Conservation (phyloP, 345 rosid genomes). For the Heritiera fomes region DNA sequence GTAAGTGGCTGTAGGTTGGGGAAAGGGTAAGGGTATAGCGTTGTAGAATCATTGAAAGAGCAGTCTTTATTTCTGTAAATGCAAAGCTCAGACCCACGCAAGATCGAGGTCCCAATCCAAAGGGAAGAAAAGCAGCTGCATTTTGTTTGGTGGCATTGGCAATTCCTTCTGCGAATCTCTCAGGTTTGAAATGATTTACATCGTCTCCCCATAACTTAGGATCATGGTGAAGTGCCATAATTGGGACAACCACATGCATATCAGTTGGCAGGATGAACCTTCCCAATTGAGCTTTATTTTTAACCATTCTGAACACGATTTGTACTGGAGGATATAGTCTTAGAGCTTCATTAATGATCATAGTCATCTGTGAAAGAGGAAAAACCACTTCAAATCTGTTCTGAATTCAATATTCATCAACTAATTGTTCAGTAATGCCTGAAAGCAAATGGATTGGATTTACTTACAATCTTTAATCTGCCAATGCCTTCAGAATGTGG, state of each 20-base stretch:
- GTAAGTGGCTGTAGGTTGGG: not conserved
- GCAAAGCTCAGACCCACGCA: conserved; percentile 43
- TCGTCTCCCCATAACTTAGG: conserved; percentile 46
- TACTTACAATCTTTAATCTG: not conserved
- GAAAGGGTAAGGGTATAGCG: conserved; percentile 22
- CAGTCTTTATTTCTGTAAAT: conserved; percentile 34
- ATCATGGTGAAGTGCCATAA: conserved; percentile 33
- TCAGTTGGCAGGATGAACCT: conserved; percentile 33
- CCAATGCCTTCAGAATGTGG: not conserved
- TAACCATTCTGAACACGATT: conserved; percentile 10
- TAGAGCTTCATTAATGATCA: conserved; percentile 33
- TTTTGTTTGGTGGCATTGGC: conserved; percentile 45
- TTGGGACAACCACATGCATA: conserved; percentile 15
- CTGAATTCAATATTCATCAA: not conserved
- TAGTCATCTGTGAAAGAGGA: conserved; percentile 21
- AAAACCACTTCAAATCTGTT: not conserved
- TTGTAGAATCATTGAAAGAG: conserved; percentile 50
- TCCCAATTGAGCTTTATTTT: conserved; percentile 30
- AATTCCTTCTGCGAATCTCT: conserved; percentile 32
- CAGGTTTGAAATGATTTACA: conserved; percentile 38
- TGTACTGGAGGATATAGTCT: conserved; percentile 36
- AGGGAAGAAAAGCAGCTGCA: conserved; percentile 34
- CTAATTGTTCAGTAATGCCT: not conserved
- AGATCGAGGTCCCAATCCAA: conserved; percentile 39
- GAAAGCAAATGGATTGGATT: not conserved